Base-by-base conservation (phyloP, 345 rosid genomes). In the Eutrema heterophyllum region DNA sequence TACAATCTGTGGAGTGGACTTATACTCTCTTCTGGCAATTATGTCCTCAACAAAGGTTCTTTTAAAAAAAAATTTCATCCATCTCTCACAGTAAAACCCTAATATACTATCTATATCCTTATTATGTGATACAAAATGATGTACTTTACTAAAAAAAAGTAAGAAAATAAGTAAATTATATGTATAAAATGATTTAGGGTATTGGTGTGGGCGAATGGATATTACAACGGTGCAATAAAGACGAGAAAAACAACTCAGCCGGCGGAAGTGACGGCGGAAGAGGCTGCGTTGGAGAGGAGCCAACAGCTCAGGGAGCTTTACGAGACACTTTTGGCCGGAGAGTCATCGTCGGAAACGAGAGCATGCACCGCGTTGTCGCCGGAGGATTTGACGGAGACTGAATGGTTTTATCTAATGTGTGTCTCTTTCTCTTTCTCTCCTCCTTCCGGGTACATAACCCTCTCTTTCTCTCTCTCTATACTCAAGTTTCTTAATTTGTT, bases 321-420 rank as follows among this genome's bases (percentile, higher is more conserved):
- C 58, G 89, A 92, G 14, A 87, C 96, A 10, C 78, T 95, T 44
- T 86, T 92, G 1, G 88, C 90, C 0, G 95, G 92, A 57, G 97
- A 92, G 58, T 81, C 89, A 2, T 84, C 82, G 9, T 44, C 64
- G 18, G 79, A 75, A 53, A 58, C 64, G 0, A 80, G 99, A 64
- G 97, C 94, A 13, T 83, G 88, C 56, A 96, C 96, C 0, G 82
- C 99, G 15, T 78, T 94, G 68, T 91, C 97, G 0, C 98, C 98
- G 6, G 98, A 94, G 79, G 98, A 94, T 87, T 76, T 94, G 30
- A 94, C 98, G 4, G 97, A 94, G 79, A 81, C 98, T 1, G 98
- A 94, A 66, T 94, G 98, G 98, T 94, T 94, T 81, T 94, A 94
- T 71, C 74, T 94, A 55, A 91, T 94, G 96, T 91, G 98, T 52